Base-by-base conservation (phyloP, 2,329 filamentous ascomycete genomes). In the Paradendryphiella salina region DNA sequence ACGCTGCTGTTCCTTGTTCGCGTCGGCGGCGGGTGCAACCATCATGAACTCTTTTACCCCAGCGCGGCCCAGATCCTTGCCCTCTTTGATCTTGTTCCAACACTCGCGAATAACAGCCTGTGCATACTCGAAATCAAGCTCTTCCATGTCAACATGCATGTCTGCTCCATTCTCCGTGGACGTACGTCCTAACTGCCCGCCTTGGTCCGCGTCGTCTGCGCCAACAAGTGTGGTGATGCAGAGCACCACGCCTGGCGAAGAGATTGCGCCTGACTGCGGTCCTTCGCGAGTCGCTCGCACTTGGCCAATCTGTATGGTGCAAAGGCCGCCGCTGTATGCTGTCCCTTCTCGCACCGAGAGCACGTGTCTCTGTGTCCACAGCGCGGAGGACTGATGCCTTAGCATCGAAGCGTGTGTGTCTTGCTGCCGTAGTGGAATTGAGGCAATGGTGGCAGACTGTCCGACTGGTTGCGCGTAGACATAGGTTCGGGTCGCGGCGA, bases 1-100 rank as follows among this genome's bases (percentile, higher is more conserved):
- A 5, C 50, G 56, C 36, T 59, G 54, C 11, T 52, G 44, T n/a
- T 41, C 49, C 21, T 45, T 53, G 2, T 26, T 43, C 3, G 21
- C 38, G 15, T 46, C 39, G 9, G 45, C 37, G 6, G 33, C 46
- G 9, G 52, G 51, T 17, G 34, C 23, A 26, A 26, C 50, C 64
- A 71, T 66, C 55, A 70, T 63, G 10, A 64, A 57, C 41, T 69
- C 67, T 28, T 45, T 59, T 2, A 63, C 50, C 33, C 71, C 67
- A 0, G 46, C 52, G 34, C 60, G 63, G 0, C 64, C 66, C 15
- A 71, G 42, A 46, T 68, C 65, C 5, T 53, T 47, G 0, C 62
- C 61, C 7, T 55, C 46, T 29, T 52, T 66, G 15, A 71, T 57
- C 11, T 17, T 54, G 3, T 29, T 44, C 70, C 70, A 71, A 9